Conservation (phyloP, 495 filamentous ascomycete species). For the Penicillium antarcticum region DNA sequence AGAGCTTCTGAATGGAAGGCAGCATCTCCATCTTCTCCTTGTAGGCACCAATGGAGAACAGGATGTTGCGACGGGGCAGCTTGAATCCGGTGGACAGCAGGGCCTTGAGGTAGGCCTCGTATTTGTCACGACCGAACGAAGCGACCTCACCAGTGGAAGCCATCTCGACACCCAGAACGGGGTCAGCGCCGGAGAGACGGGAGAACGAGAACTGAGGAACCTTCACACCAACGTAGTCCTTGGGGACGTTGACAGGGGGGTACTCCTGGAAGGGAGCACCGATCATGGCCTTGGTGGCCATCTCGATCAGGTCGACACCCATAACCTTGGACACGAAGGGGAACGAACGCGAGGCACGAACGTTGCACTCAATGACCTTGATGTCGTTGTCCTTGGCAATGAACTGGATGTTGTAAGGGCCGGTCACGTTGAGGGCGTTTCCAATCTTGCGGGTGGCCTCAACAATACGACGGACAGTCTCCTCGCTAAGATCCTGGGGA, state of each 20-base stretch:
- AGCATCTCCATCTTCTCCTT: conserved; percentile 98
- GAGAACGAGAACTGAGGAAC: conserved; percentile 99
- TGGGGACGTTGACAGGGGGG: conserved; percentile 67
- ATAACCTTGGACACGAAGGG: conserved; percentile 99
- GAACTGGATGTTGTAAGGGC: conserved; percentile 98
- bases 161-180: conserved; percentile 97
- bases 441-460: conserved; percentile 96
- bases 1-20: conserved; percentile 83
- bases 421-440: conserved; percentile 90
- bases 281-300: conserved; percentile 98
- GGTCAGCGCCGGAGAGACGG: conserved; percentile 90
- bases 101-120: conserved; percentile 96
- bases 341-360: conserved; percentile 92
- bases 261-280: conserved; percentile 78
- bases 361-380: conserved; percentile 98
- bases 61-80: conserved; percentile 90
- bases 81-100: conserved; percentile 94
- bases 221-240: conserved; percentile 91
- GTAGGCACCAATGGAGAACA: conserved; percentile 93
- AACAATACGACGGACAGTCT: conserved; percentile 86
- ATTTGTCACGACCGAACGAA: conserved; percentile 92
- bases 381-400: conserved; percentile 99
- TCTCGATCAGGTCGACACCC: conserved; percentile 96
- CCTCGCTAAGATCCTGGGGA: conserved; percentile 86
- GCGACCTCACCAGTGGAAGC: conserved; percentile 98